Base-by-base conservation (phyloP, 768 basidiomycete species). In the Psilocybe sp. region DNA sequence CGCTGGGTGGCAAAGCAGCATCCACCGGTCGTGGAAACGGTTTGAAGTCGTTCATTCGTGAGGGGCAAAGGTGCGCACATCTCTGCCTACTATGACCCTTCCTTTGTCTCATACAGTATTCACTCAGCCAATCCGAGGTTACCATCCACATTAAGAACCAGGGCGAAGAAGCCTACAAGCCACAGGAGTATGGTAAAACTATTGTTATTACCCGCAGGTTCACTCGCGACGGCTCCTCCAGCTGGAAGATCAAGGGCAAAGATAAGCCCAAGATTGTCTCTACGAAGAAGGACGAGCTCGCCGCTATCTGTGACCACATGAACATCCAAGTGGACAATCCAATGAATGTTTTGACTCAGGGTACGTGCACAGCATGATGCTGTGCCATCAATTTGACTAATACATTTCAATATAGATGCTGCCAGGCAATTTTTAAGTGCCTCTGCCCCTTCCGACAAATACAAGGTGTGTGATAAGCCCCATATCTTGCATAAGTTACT, bases 241-340 rank as follows among this genome's bases (percentile, higher is more conserved):
- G 77, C 0, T 98, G 93, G 85, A 92, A 87, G 66, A 90, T 98
- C 63, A 86, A 80, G 71, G 77, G 69, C 56, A 81, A 77, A 60
- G 80, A 86, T 18, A 83, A 28, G 23, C 23, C 81, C 34, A 78
- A 76, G 55, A 62, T 82, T 9, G 68, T 97, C 50, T 86, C 85
- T 32, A 84, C 74, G 12, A 93, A 90, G 71, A 82, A 84, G 56
- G 85, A 92, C 9, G 94, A 98, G 61, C 68, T 99, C 10, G 78
- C 88, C 14, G 81, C 85, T 1, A 98, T 99, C 44, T 88, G 88
- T 59, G 92, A 96, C 63, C 88, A 93, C 56, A 96, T 97, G 87
- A 93, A 93, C 59, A 91, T 99, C 48, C 93, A 96, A 63, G 91
- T 97, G 51, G 93, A 97, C 64, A 95, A 95, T 61, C 96, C 95